Evolutionary conservation across 2,329 filamentous ascomycete species (phyloP), one percentile per base, ranked within the genome.

Genomic region (Pezicula rhizophila): DNA sequence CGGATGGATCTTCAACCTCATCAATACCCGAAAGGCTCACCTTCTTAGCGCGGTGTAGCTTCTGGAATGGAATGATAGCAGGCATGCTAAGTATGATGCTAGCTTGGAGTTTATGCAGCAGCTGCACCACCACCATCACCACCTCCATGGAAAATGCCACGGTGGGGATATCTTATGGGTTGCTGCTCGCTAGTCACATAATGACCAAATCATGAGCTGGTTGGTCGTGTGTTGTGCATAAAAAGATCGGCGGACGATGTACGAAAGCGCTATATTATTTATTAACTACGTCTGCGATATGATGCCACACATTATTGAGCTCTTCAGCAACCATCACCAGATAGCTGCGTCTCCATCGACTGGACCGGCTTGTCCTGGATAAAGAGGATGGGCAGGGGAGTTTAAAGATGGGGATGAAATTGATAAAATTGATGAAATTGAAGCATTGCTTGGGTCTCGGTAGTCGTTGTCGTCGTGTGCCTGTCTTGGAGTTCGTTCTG

Each of bases 41-140:
- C 52, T 54, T 54, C 52, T 52, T 31, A 54, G 44, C 48, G 31
- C 48, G 50, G 50, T 44, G 52, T 54, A 52, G 52, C 50, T 51
- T 37, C 23, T 23, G 23, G 23, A 23, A 23, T 52, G 39, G 31
- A 42, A 31, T 20, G 42, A 35, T 35, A 38, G 39, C 47, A 49
- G 47, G 52, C 45, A 45, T 48, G 39, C 40, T 41, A n/a, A n/a
- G n/a, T n/a, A 25, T 23, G 23, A 23, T 23, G 35, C 18, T 49
- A 40, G 28, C 39, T 42, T 34, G n/a, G 18, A 20, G 25, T 23
- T 15, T 42, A 38, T 15, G 18, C 35, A 38, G n/a, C 20, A 12
- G 18, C 12, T 3, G 8, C 34, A n/a, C 34, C 14, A 20, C n/a
- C 40, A n/a, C n/a, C n/a, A n/a, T n/a, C n/a, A n/a, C n/a, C 34